A percentile compares a stretch with the other conserved stretches of the same genome.
These are phyloP conservation scores for Daldinia sp. DNA, from an alignment of 2,329 filamentous ascomycete species.

Conservation along the genomic window DNA sequence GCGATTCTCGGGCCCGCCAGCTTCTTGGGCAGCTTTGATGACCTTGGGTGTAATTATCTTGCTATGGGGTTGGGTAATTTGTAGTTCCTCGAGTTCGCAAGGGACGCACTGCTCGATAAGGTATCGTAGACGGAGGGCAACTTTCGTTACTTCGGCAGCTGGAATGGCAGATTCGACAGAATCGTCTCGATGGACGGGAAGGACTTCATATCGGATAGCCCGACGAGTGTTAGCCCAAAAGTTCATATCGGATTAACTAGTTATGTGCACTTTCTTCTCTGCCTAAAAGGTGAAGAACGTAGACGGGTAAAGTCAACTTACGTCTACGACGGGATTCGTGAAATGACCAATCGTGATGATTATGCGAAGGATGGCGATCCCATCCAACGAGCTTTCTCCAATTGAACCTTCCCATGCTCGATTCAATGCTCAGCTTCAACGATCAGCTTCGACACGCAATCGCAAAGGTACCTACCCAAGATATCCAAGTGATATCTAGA, in stretches of 20 bases:
- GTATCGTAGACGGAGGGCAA: constrained; percentile 88
- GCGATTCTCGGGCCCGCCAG: constrained; percentile 76
- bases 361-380: constrained; percentile 46
- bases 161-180: constrained; percentile 72
- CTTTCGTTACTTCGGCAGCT: constrained; percentile 82
- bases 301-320: constrained; percentile 41
- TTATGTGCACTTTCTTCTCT: too few relatives aligned
- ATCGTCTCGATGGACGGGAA: constrained; percentile 69
- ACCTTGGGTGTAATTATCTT: constrained; percentile 83
- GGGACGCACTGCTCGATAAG: constrained; percentile 89
- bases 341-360: constrained; percentile 49
- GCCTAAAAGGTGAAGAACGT: background rate
- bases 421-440: background rate
- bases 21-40: constrained; percentile 79
- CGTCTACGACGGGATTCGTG: constrained; percentile 56
- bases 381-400: constrained; percentile 49
- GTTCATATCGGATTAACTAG: constrained; percentile 9
- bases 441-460: background rate
- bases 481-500: background rate
- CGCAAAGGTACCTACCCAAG: background rate
- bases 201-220: constrained; percentile 57
- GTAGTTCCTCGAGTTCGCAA: constrained; percentile 82
- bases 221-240: constrained; percentile 29
- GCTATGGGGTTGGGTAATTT: constrained; percentile 82
- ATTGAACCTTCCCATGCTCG: constrained; percentile 44